A percentile compares a stretch with the other conserved stretches of the same genome.
These are phyloP conservation scores for Mucor velutinosus DNA, from an alignment of 371 early-diverging fungal genomes.

Conservation along the genomic window DNA sequence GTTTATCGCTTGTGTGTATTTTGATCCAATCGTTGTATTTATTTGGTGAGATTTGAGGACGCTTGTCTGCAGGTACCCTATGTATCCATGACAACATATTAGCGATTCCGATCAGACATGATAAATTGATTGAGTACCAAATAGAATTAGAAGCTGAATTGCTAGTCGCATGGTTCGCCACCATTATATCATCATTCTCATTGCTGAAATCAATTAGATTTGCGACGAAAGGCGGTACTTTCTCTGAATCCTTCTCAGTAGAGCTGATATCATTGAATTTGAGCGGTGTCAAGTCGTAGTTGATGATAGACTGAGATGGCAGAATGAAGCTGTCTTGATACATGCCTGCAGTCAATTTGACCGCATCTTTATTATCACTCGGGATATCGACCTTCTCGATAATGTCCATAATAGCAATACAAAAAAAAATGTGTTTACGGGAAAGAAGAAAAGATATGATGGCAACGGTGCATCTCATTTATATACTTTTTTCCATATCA, in stretches of 20 bases:
- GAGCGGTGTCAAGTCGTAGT: constrained; percentile 1
- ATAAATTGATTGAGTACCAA: constrained; percentile 6
- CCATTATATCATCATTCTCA: constrained; percentile 1
- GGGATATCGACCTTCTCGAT: neutral
- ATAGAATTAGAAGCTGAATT: neutral
- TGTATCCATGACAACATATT: neutral
- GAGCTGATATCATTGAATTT: neutral
- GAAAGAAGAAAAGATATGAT: neutral
- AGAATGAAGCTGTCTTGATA: neutral
- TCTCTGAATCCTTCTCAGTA: neutral
- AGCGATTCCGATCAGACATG: neutral
- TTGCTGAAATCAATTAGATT: neutral
- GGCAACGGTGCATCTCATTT: neutral
- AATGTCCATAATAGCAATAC: neutral
- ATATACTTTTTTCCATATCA: neutral
- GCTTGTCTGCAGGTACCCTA: constrained; percentile 27
- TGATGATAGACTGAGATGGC: constrained; percentile 3
- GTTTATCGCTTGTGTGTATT: constrained; percentile 17
- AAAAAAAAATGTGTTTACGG: neutral
- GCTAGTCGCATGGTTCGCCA: constrained; percentile 5
- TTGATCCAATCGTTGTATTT: constrained; percentile 40
- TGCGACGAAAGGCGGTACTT: neutral
- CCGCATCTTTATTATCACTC: neutral
- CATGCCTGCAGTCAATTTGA: neutral
- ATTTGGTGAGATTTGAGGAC: constrained; percentile 41